Conservation (phyloP, 2,329 filamentous ascomycete genomes). For the Claviceps sp. region DNA sequence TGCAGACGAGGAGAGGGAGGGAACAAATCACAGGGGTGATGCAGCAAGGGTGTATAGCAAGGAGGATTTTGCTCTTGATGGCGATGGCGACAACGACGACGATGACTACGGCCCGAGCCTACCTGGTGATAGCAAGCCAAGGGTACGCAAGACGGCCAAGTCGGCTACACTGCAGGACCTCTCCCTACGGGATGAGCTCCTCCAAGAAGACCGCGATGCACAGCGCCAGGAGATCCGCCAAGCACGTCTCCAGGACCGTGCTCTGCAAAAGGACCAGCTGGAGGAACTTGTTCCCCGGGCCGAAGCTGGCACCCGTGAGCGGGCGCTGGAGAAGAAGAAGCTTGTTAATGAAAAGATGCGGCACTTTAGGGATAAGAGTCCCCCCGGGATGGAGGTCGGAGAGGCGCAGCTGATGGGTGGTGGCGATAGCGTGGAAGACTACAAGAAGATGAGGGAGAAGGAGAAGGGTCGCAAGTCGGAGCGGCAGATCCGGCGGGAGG, state of each 20-base stretch:
- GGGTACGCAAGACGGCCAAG: slow-evolving; percentile 33
- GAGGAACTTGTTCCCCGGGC: slow-evolving; percentile 77
- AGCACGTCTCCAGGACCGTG: slow-evolving; percentile 51
- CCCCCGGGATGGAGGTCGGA: slow-evolving; percentile 36
- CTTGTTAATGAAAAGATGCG: slow-evolving; percentile 61
- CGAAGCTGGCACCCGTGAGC: slow-evolving; percentile 69
- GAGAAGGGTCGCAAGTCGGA: slow-evolving; percentile 68
- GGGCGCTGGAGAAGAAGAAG: slow-evolving; percentile 72
- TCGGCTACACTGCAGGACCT: slow-evolving; percentile 68
- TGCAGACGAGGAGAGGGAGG: slow-evolving; percentile 7
- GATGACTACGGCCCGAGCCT: slow-evolving; percentile 42
- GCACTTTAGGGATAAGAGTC: slow-evolving; percentile 56
- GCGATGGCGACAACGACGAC: slow-evolving; percentile 21
- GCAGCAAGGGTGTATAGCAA: neutral
- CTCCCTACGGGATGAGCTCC: slow-evolving; percentile 39
- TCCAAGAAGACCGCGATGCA: slow-evolving; percentile 34
- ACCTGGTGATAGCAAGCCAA: slow-evolving; percentile 6
- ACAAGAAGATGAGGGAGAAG: slow-evolving; percentile 52
- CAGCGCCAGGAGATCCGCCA: slow-evolving; percentile 44
- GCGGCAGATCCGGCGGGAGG: slow-evolving; percentile 69
- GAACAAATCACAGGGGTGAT: neutral
- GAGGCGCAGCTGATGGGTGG: slow-evolving; percentile 68
- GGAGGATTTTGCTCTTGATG: neutral
- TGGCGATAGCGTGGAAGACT: slow-evolving; percentile 50
- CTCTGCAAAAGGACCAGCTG: slow-evolving; percentile 54